Evolutionary conservation across 306 rosid genomes (phyloP), one percentile per base, ranked within the genome.

Genomic region (Rosa lucieae): DNA sequence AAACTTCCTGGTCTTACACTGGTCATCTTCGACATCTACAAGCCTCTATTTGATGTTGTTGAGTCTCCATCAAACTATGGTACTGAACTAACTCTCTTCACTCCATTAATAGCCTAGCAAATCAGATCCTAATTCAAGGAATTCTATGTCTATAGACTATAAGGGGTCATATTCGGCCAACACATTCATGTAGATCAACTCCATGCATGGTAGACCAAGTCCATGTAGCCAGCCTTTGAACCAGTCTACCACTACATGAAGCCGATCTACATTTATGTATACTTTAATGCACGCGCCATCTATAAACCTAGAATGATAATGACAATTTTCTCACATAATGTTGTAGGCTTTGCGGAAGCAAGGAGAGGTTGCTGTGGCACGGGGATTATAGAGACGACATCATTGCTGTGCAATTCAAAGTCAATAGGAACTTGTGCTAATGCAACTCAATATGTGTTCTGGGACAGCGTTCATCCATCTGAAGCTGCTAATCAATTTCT

Each of bases 311-410:
- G 63, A 62, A 32, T 8, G 32, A 51, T 29, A 83, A 23, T n/a
- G 3, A 67, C 5, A 6, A 4, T 78, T 44, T 63, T 35, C 18
- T 70, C 13, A 66, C 0, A 37, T 26, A 43, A 43, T 55, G 40
- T 66, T 51, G 58, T 49, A 94, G 97, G 98, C 32, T 94, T 94
- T 78, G 81, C 55, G 26, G 99, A 92, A 82, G 91, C 90, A 72
- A 88, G 87, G 32, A 91, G 83, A 90, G 99, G 99, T 40, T 94
- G 99, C 82, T 94, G 99, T 74, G 97, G 99, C n/a, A 92, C 97
- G 8, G 99, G 97, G 63, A 81, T 81, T 4, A 84, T 91, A 7
- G 98, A 91, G 87, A 83, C 87, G 56, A 89, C 98, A 79, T 72
- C 88, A 29, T 77, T 90, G 14, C 85, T 93, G 84, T 96, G 98